Base-by-base conservation (phyloP, 306 rosid species). In the Ceratonia siliqua region DNA sequence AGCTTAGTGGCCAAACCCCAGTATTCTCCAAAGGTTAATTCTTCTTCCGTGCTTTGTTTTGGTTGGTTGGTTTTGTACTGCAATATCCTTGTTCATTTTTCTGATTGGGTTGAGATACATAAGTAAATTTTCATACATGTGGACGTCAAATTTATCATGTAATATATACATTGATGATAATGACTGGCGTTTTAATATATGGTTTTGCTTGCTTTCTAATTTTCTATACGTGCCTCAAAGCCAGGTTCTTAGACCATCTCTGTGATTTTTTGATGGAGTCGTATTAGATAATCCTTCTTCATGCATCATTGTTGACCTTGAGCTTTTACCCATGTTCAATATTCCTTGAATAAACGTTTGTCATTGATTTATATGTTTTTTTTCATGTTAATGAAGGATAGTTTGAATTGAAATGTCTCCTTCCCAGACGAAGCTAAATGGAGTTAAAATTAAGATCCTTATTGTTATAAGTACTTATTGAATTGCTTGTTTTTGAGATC, bases 1-100 rank as follows among this genome's bases (percentile, higher is more conserved):
- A 91, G 68, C 92, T 91, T 33, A 89, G 97, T 57, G 91, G 97
- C 7, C 97, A 91, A 80, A 54, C 77, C 17, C 92, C 94, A 3
- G 92, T 91, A 22, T 91, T 91, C 79, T 91, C 94, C 21, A 89
- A 91, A 81, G 97, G 97, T 91, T 66, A 0, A 54, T 55, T 14
- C 21, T 17, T 39, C 5, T 13, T 28, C 39, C 5, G 28, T 14
- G 1, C 21, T 25, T 53, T 28, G 8, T 28, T 38, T 9, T 21
- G 48, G 9, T 12, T 20, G 7, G 1, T 33, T 62, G 30, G 13
- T 8, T 62, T 35, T 5, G 55, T n/a, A 6, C 9, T 43, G 5
- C 5, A 2, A 3, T 43, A 12, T 43, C 14, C 2, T 43, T 43
- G n/a, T 14, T 13, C 17, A 38, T 38, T 0, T 8, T 38, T 38